phyloP scores from a whole-genome alignment of 495 filamentous ascomycete species.

The Penicillium paxilli region DNA sequence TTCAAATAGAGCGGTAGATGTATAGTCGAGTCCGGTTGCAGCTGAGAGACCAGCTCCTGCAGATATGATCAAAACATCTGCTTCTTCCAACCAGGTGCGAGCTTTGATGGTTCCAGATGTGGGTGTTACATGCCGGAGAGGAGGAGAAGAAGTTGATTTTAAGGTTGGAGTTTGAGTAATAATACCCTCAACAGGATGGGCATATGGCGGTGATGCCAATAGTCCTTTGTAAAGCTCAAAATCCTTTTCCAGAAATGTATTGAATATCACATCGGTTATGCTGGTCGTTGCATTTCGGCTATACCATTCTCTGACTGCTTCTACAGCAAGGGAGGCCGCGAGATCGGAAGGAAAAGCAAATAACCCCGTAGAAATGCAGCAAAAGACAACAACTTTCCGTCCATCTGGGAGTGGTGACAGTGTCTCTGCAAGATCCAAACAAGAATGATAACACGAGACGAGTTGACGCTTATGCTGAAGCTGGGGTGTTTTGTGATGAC shows the following conservation, averaged over 20 bases:
- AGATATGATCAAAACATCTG: conserved; percentile 20
- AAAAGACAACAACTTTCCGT: conserved; percentile 22
- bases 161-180: neutral
- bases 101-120: conserved; percentile 10
- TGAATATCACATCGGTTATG: conserved; percentile 25
- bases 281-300: conserved; percentile 10
- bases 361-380: conserved; percentile 28
- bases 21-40: conserved; percentile 28
- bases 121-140: neutral
- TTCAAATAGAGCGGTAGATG: conserved; percentile 17
- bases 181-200: neutral
- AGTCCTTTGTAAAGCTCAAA: conserved; percentile 12
- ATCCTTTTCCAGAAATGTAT: conserved; percentile 21
- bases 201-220: neutral
- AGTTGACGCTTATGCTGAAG: conserved; percentile 7
- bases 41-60: conserved; percentile 29
- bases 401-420: conserved; percentile 13
- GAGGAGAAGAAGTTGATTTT: neutral
- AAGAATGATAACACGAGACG: conserved; percentile 17
- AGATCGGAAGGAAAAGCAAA: conserved; percentile 24
- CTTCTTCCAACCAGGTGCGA: conserved; percentile 16
- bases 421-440: conserved; percentile 12
- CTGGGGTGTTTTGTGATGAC: neutral
- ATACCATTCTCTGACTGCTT: conserved; percentile 18
- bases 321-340: conserved; percentile 19